Percentiles rank a stretch among this genome's conserved stretches.
Evolutionary conservation across 2,329 filamentous ascomycete genomes (phyloP).

Genomic region (Juglanconis oblonga): DNA sequence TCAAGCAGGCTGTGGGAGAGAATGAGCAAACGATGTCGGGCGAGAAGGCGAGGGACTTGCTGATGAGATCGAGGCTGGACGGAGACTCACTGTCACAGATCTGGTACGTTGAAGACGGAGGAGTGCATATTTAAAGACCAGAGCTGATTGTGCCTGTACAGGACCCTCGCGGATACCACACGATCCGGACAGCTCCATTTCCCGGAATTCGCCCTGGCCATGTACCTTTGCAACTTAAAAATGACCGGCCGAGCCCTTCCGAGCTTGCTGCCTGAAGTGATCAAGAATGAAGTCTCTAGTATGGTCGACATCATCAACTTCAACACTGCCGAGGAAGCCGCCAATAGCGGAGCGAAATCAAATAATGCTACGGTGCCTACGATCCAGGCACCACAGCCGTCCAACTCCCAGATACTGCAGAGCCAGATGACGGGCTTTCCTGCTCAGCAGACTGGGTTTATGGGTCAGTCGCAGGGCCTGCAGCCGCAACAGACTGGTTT

Average conservation of each 20-base stretch:
- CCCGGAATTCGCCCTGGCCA: constrained; percentile 93
- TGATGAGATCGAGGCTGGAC: constrained; percentile 83
- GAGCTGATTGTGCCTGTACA: constrained; percentile 32
- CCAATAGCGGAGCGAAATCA: constrained; percentile 44
- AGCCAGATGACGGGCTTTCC: constrained; percentile 69
- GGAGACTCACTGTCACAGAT: constrained; percentile 89
- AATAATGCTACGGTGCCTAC: constrained; percentile 48
- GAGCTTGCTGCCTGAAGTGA: constrained; percentile 69
- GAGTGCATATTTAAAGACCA: neutral
- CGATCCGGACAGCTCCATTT: constrained; percentile 95
- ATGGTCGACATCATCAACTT: constrained; percentile 99
- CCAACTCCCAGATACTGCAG: constrained; percentile 64
- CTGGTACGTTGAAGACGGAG: constrained; percentile 56
- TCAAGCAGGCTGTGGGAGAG: constrained; percentile 90
- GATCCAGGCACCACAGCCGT: constrained; percentile 70
- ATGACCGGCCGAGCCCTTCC: constrained; percentile 84
- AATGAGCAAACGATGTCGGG: constrained; percentile 82
- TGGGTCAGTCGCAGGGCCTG: constrained; percentile 50
- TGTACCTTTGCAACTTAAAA: constrained; percentile 97
- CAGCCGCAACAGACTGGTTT: constrained; percentile 71
- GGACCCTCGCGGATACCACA: constrained; percentile 91
- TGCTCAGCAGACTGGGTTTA: constrained; percentile 54
- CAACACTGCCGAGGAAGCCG: constrained; percentile 73
- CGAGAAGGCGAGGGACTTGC: constrained; percentile 85
- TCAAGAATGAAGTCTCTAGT: constrained; percentile 96